Evolutionary conservation across 1,284 basidiomycete genomes (phyloP).

Genomic region (Trichosporon ovoides): DNA sequence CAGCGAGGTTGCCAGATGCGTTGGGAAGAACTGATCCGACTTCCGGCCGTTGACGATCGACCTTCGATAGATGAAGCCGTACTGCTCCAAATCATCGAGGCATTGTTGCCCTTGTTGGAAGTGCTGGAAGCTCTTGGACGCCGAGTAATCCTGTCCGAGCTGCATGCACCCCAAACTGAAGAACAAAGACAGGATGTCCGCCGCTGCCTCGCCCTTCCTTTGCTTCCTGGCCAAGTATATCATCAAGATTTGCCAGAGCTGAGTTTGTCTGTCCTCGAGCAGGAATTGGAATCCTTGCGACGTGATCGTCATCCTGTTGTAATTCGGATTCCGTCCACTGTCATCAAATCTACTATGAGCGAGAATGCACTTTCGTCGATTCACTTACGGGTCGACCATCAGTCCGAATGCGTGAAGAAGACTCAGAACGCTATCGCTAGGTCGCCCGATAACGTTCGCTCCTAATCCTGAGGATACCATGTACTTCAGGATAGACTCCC

Average conservation of each 20-base stretch:
- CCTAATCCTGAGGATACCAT: constrained; percentile 87
- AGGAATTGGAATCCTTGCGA: constrained; percentile 96
- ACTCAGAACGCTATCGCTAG: constrained; percentile 65
- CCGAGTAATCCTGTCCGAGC: constrained; percentile 88
- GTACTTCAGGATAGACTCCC: constrained; percentile 98
- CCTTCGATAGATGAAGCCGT: constrained; percentile 83
- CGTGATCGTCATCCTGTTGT: constrained; percentile 68
- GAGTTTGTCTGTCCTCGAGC: constrained; percentile 90
- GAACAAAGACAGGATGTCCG: constrained; percentile 87
- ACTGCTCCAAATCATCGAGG: constrained; percentile 85
- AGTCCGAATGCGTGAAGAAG: constrained; percentile 79
- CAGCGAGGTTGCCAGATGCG: constrained; percentile 89
- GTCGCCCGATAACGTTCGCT: constrained; percentile 55
- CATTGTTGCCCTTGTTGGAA: constrained; percentile 55
- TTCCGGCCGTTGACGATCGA: constrained; percentile 31
- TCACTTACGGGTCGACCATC: constrained; percentile 59
- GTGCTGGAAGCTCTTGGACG: constrained; percentile 67
- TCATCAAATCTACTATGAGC: constrained; percentile 17
- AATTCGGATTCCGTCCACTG: constrained; percentile 26
- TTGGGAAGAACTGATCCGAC: constrained; percentile 77
- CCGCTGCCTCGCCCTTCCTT: constrained; percentile 82
- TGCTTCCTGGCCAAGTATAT: constrained; percentile 61
- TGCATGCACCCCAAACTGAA: constrained; percentile 95
- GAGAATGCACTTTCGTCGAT: constrained; percentile 24
- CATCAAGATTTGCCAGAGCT: constrained; percentile 93